phyloP scores from a whole-genome alignment of 2,329 filamentous ascomycete genomes.

The Ramichloridium luteum region DNA sequence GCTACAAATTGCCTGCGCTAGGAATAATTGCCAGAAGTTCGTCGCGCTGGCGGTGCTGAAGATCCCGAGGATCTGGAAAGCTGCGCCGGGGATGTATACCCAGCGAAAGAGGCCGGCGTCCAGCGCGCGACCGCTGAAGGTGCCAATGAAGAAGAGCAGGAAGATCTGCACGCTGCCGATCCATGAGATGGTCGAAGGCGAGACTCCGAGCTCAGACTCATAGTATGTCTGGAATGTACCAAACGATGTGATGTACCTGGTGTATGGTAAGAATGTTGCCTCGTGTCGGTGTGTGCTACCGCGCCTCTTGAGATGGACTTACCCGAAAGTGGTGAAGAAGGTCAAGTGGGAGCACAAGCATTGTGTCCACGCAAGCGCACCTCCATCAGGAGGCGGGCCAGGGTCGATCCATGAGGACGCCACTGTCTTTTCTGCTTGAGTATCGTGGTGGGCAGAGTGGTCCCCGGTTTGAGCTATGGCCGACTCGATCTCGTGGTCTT shows the following conservation, averaged over 20 bases:
- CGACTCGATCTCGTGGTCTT: slow-evolving; percentile 13
- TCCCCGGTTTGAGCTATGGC: slow-evolving; percentile 11
- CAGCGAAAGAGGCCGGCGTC: slow-evolving; percentile 38
- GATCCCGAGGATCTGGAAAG: slow-evolving; percentile 38
- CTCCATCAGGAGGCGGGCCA: slow-evolving; percentile 33
- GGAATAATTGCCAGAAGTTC: slow-evolving; percentile 41
- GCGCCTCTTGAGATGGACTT: slow-evolving; percentile 1
- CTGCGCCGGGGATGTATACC: slow-evolving; percentile 32
- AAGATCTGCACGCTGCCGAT: slow-evolving; percentile 42
- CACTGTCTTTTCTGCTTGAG: slow-evolving; percentile 1
- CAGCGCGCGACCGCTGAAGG: slow-evolving; percentile 41
- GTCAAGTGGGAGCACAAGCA: slow-evolving; percentile 18
- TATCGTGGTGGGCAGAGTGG: slow-evolving; percentile 1
- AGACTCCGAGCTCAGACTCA: slow-evolving; percentile 13
- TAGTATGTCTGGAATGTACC: slow-evolving; percentile 38
- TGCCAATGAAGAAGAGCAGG: slow-evolving; percentile 40
- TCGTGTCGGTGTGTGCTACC: not conserved
- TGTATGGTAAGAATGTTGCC: not conserved
- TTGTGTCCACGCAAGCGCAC: slow-evolving; percentile 26
- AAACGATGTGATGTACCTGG: slow-evolving; percentile 14
- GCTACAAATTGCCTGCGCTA: slow-evolving; percentile 40
- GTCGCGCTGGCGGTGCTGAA: slow-evolving; percentile 42
- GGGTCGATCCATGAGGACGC: slow-evolving; percentile 20
- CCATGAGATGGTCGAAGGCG: slow-evolving; percentile 39
- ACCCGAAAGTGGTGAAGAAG: slow-evolving; percentile 23